phyloP scores from a whole-genome alignment of 208 protist genomes.

The Leishmania martiniquensis region DNA sequence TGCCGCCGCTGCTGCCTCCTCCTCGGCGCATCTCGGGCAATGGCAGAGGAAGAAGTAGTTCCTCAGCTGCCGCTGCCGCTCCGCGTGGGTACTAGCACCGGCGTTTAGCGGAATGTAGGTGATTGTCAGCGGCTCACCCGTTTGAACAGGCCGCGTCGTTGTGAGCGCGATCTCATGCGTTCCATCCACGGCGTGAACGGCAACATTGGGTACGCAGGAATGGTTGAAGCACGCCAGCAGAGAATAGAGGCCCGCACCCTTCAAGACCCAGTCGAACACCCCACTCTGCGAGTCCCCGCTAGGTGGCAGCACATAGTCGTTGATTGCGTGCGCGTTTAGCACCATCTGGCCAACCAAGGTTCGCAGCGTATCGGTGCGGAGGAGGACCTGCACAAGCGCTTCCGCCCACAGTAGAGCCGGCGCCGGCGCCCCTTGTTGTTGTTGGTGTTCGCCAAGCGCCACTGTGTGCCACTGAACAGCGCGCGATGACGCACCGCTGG shows the following conservation, averaged over 20 bases:
- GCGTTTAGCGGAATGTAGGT: slow-evolving; percentile 72
- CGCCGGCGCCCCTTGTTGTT: neutral
- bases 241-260: slow-evolving; percentile 76
- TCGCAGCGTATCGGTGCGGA: slow-evolving; percentile 62
- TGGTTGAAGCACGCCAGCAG: slow-evolving; percentile 83
- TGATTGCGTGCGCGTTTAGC: slow-evolving; percentile 79
- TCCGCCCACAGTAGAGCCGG: slow-evolving; percentile 37
- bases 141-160: slow-evolving; percentile 44
- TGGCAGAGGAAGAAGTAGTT: slow-evolving; percentile 81
- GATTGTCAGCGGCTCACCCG: slow-evolving; percentile 68
- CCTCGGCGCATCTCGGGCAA: slow-evolving; percentile 54
- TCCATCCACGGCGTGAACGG: slow-evolving; percentile 40
- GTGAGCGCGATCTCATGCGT: slow-evolving; percentile 72
- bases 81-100: slow-evolving; percentile 29
- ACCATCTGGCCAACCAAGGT: slow-evolving; percentile 71
- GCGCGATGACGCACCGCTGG: slow-evolving; percentile 9
- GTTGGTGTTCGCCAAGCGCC: neutral
- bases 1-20: neutral
- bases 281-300: neutral
- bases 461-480: neutral
- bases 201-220: slow-evolving; percentile 71
- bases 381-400: slow-evolving; percentile 47
- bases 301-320: slow-evolving; percentile 40
- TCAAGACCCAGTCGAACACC: slow-evolving; percentile 52
- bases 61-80: slow-evolving; percentile 48